Evolutionary conservation across 2,329 filamentous ascomycete genomes (phyloP).

Genomic region (Phyllosticta ampelicida): DNA sequence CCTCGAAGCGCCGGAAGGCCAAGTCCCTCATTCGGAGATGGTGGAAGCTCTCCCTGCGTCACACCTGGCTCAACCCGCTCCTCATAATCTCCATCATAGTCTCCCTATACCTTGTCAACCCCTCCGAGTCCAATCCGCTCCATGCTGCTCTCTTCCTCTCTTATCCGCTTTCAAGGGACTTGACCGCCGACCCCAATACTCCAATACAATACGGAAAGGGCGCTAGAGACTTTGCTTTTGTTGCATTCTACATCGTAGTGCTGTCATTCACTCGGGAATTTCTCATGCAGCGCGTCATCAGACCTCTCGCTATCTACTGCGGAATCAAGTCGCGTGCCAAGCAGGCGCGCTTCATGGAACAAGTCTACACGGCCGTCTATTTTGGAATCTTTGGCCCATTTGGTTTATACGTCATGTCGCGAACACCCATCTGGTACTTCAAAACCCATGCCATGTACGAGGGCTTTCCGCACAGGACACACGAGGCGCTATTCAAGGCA

Average conservation of each 20-base stretch:
- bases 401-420: constrained; percentile 82
- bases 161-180: constrained; percentile 56
- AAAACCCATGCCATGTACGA: constrained; percentile 87
- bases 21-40: constrained; percentile 34
- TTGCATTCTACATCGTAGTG: constrained; percentile 79
- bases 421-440: constrained; percentile 93
- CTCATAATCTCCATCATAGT: constrained; percentile 54
- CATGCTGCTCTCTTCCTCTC: constrained; percentile 81
- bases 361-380: constrained; percentile 88
- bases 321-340: constrained; percentile 65
- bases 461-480: constrained; percentile 70
- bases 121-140: constrained; percentile 66
- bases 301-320: constrained; percentile 58
- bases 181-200: constrained; percentile 33
- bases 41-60: constrained; percentile 36
- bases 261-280: constrained; percentile 92
- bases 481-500: constrained; percentile 76
- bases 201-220: constrained; percentile 74
- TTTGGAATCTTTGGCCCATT: constrained; percentile 72
- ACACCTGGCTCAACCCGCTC: constrained; percentile 59
- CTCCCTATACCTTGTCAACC: constrained; percentile 61
- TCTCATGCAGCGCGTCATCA: constrained; percentile 82
- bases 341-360: constrained; percentile 89
- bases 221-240: constrained; percentile 74
- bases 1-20: constrained; percentile 37